Conservation (phyloP, 306 rosid species). For the Vigna mungo region DNA sequence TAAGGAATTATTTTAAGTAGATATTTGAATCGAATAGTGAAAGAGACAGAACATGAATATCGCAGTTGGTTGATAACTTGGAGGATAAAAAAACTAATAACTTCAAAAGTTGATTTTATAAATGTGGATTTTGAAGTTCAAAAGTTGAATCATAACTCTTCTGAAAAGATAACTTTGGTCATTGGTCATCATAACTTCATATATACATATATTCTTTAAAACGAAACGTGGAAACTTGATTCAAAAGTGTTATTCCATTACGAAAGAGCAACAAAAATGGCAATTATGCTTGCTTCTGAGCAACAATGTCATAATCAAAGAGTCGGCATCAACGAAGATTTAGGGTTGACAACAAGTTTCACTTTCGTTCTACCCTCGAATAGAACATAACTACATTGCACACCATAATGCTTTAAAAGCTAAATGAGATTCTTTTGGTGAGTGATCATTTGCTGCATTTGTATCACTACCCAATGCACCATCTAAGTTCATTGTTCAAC, state of each 20-base stretch:
- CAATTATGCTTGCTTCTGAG: too few relatives aligned
- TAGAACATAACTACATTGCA: background rate
- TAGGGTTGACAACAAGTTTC: background rate
- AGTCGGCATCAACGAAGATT: background rate
- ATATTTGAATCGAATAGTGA: too few relatives aligned
- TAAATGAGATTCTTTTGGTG: background rate
- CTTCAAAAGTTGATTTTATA: too few relatives aligned
- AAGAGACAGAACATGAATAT: too few relatives aligned
- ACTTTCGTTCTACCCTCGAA: constrained; percentile 4
- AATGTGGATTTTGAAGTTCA: too few relatives aligned
- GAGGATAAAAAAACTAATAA: too few relatives aligned
- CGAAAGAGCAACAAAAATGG: background rate
- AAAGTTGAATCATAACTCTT: background rate
- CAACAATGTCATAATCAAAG: constrained; percentile 27
- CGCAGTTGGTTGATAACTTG: too few relatives aligned
- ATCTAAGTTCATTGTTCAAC: constrained; percentile 1
- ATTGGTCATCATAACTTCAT: too few relatives aligned
- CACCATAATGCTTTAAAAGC: background rate
- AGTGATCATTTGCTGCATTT: background rate
- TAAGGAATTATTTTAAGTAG: too few relatives aligned
- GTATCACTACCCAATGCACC: background rate
- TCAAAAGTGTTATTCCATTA: constrained; percentile 14
- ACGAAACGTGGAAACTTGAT: constrained; percentile 1
- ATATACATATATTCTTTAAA: background rate
- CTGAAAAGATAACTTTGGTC: background rate